Conservation (phyloP, 371 early-diverging fungal genomes). For the Basidiobolus meristosporus region DNA sequence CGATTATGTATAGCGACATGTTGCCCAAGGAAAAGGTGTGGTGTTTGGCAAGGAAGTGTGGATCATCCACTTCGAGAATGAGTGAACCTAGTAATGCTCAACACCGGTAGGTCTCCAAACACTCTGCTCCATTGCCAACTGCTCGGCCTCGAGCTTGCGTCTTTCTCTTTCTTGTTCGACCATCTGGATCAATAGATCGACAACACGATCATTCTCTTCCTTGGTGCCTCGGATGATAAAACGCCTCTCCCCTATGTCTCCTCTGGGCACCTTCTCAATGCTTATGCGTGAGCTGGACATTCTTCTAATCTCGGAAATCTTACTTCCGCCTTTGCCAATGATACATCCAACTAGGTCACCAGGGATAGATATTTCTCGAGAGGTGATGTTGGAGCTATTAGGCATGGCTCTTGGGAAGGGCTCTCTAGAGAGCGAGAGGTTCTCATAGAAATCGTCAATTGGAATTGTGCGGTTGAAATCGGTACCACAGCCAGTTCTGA, state of each 20-base stretch:
- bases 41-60: no score
- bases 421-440: conserved; percentile 9
- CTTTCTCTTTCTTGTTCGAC: no score
- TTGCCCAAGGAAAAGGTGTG: no score
- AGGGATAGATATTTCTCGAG: conserved; percentile 75
- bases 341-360: conserved; percentile 86
- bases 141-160: no score
- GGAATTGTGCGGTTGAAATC: conserved; percentile 11
- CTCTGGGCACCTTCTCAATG: conserved; percentile 59
- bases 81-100: no score
- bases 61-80: no score
- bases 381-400: conserved; percentile 17
- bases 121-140: no score
- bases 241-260: conserved; percentile 58
- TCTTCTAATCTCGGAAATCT: conserved; percentile 80
- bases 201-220: no score
- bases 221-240: conserved; percentile 82
- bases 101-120: no score
- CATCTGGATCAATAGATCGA: no score
- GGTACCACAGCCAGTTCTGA: conserved; percentile 3
- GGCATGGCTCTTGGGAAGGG: conserved; percentile 14
- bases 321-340: conserved; percentile 77
- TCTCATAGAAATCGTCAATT: conserved; percentile 3
- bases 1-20: no score
- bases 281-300: conserved; percentile 69